These are phyloP conservation scores for Dendrothele bispora DNA, from an alignment of 768 basidiomycete species.

Conservation along the genomic window DNA sequence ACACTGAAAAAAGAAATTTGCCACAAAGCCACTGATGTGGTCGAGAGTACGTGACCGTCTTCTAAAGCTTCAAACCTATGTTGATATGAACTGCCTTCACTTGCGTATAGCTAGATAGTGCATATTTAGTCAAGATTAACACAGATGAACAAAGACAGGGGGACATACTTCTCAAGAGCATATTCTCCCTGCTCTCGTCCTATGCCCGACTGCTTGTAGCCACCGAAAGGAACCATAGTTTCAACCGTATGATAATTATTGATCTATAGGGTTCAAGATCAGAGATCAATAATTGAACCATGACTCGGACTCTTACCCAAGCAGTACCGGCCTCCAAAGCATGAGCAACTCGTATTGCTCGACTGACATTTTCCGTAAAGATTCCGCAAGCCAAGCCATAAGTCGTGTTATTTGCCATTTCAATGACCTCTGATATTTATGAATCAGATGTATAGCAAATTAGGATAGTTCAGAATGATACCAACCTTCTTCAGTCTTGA, in stretches of 20 bases:
- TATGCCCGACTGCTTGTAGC: slow-evolving; percentile 62
- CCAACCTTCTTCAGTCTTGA: slow-evolving; percentile 46
- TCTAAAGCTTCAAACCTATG: slow-evolving; percentile 31
- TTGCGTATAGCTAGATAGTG: slow-evolving; percentile 38
- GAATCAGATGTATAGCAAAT: slow-evolving; percentile 27
- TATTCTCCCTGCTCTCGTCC: slow-evolving; percentile 63
- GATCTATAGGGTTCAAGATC: slow-evolving; percentile 18
- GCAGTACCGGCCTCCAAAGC: slow-evolving; percentile 65
- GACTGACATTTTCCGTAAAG: slow-evolving; percentile 45
- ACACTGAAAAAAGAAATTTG: no score
- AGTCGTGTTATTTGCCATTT: slow-evolving; percentile 46
- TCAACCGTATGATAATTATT: slow-evolving; percentile 38
- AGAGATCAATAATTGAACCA: neutral
- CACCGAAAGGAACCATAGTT: slow-evolving; percentile 58
- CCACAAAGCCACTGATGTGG: no score
- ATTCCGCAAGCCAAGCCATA: slow-evolving; percentile 55
- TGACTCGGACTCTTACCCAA: slow-evolving; percentile 36
- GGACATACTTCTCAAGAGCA: slow-evolving; percentile 43
- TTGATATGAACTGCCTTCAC: slow-evolving; percentile 60
- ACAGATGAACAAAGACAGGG: neutral
- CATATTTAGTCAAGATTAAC: neutral
- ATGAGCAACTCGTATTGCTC: slow-evolving; percentile 52
- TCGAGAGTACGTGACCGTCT: no score
- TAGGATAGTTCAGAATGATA: neutral
- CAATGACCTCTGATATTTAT: slow-evolving; percentile 31